These are phyloP conservation scores for Aegilops tauschii DNA, from an alignment of 176 grass and related monocot species.

Conservation along the genomic window DNA sequence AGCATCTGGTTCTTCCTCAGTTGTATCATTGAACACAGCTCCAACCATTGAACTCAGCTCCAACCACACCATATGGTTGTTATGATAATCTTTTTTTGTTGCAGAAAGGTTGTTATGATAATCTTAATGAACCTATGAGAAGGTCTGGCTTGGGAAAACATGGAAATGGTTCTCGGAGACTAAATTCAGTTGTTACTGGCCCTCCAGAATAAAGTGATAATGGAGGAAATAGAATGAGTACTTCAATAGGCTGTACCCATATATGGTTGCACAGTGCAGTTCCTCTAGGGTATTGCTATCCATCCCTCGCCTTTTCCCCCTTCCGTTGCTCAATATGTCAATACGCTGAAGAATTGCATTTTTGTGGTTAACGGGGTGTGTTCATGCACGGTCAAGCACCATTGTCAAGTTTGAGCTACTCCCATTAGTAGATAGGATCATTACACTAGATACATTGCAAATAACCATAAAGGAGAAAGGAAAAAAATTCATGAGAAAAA, in stretches of 20 bases:
- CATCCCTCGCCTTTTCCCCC: neutral
- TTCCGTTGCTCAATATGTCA: slow-evolving; percentile 8
- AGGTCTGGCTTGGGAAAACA: slow-evolving; percentile 39
- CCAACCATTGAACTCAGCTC: slow-evolving; percentile 64
- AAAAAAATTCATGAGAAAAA: slow-evolving; percentile 18
- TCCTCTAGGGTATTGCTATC: slow-evolving; percentile 70
- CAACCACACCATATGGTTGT: slow-evolving; percentile 50
- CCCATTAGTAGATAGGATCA: slow-evolving; percentile 89
- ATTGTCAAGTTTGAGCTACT: slow-evolving; percentile 91
- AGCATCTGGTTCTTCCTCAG: slow-evolving; percentile 75
- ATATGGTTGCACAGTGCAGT: slow-evolving; percentile 83
- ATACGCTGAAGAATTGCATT: slow-evolving; percentile 10
- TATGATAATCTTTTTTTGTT: neutral
- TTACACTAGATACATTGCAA: slow-evolving; percentile 85
- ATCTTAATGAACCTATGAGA: slow-evolving; percentile 16
- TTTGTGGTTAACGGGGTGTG: slow-evolving; percentile 51
- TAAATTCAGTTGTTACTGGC: slow-evolving; percentile 40
- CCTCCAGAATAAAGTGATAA: slow-evolving; percentile 51
- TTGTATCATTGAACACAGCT: slow-evolving; percentile 63
- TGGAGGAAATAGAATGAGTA: slow-evolving; percentile 43
- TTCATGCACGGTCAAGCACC: slow-evolving; percentile 78
- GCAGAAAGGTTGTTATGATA: neutral
- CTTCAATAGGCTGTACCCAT: slow-evolving; percentile 68
- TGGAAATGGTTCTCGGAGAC: slow-evolving; percentile 21
- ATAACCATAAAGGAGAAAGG: slow-evolving; percentile 92